Evolutionary conservation across 345 rosid species (phyloP).

Genomic region (Stellera chamaejasme): DNA sequence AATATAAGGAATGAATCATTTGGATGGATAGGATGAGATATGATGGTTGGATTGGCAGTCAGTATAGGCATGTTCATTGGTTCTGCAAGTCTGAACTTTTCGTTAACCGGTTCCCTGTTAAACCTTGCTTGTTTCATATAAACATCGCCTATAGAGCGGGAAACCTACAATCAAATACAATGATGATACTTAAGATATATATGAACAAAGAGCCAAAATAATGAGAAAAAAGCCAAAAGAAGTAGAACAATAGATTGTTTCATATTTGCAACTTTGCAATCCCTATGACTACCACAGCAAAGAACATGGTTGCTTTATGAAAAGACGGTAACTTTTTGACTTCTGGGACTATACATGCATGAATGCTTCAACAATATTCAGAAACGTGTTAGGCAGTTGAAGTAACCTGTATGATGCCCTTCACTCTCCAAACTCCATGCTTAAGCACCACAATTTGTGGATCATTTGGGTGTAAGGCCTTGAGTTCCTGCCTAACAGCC

Average conservation of each 20-base stretch:
- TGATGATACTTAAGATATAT: conserved; percentile 2
- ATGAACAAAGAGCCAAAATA: conserved; percentile 8
- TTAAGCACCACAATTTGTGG: conserved; percentile 71
- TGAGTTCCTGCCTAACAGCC: conserved; percentile 74
- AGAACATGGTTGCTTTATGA: too few relatives aligned
- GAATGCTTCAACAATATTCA: conserved; percentile 1
- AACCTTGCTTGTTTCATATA: conserved; percentile 68
- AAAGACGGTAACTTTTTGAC: neutral
- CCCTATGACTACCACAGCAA: too few relatives aligned
- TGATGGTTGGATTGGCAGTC: conserved; percentile 62
- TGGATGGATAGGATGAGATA: conserved; percentile 61
- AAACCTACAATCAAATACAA: conserved; percentile 48
- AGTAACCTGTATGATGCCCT: conserved; percentile 82
- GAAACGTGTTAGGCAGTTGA: conserved; percentile 7
- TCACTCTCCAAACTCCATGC: conserved; percentile 98
- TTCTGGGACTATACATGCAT: conserved; percentile 4
- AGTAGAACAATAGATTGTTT: too few relatives aligned
- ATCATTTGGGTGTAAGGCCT: conserved; percentile 75
- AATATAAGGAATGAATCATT: conserved; percentile 84
- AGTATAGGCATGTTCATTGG: conserved; percentile 69
- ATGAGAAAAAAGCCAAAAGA: too few relatives aligned
- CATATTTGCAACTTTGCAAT: too few relatives aligned
- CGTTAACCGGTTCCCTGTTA: conserved; percentile 54
- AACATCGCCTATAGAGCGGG: conserved; percentile 78
- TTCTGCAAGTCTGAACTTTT: conserved; percentile 71